phyloP scores from a whole-genome alignment of 2,329 filamentous ascomycete genomes.

The Helotiales sp. region DNA sequence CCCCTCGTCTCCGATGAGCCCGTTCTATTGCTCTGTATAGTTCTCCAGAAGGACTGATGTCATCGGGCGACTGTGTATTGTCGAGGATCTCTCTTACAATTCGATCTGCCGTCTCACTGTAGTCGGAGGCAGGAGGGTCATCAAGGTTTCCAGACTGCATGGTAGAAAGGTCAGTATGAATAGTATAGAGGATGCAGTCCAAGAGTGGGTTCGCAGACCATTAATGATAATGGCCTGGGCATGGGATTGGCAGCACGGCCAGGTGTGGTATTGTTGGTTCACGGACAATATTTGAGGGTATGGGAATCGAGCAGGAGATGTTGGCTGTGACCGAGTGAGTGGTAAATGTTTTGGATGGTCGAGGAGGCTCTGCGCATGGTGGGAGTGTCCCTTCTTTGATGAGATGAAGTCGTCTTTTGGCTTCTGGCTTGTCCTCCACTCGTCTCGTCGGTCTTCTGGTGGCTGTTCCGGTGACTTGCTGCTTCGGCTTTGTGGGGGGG shows the following conservation, averaged over 20 bases:
- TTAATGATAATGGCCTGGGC: slow-evolving; percentile 36
- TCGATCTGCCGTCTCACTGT: slow-evolving; percentile 39
- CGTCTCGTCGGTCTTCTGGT: too few relatives aligned
- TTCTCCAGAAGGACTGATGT: slow-evolving; percentile 51
- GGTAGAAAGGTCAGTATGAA: slow-evolving; percentile 15
- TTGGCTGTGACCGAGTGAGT: neutral
- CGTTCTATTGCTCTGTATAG: slow-evolving; percentile 51
- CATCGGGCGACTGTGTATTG: slow-evolving; percentile 42
- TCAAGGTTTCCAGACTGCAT: slow-evolving; percentile 40
- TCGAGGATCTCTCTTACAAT: slow-evolving; percentile 48
- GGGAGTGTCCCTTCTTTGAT: slow-evolving; percentile 12
- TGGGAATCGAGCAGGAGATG: neutral
- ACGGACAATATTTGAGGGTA: neutral
- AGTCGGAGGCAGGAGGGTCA: slow-evolving; percentile 36
- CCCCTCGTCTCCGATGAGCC: slow-evolving; percentile 43
- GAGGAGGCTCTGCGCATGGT: slow-evolving; percentile 5
- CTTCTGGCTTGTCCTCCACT: too few relatives aligned
- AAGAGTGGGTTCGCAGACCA: slow-evolving; percentile 30
- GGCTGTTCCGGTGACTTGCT: slow-evolving; percentile 21
- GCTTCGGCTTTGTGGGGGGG: slow-evolving; percentile 31
- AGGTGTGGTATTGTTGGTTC: neutral
- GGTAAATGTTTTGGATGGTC: neutral
- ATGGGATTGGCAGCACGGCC: slow-evolving; percentile 21
- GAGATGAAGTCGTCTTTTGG: slow-evolving; percentile 13
- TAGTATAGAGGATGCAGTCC: slow-evolving; percentile 9